phyloP scores from a whole-genome alignment of 257 asterid genomes.

The Solanum tacnaense region DNA sequence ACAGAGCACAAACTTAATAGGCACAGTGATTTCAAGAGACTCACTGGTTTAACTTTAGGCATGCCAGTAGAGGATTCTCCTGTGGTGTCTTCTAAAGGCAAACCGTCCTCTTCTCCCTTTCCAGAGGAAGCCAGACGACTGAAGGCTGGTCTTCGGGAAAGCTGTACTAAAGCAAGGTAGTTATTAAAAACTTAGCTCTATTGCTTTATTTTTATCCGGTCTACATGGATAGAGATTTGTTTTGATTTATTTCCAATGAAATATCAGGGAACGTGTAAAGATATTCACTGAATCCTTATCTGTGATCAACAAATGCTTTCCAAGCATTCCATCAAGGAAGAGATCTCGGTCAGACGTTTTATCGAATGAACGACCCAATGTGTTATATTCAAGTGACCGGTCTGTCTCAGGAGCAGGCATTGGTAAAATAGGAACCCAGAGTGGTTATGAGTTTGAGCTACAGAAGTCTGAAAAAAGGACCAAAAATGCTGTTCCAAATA shows the following conservation, averaged over 20 bases:
- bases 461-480: conserved; percentile 66
- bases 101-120: conserved; percentile 43
- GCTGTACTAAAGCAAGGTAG: conserved; percentile 82
- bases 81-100: conserved; percentile 47
- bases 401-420: conserved; percentile 41
- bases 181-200: not conserved
- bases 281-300: conserved; percentile 73
- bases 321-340: conserved; percentile 65
- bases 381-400: conserved; percentile 52
- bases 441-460: conserved; percentile 62
- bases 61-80: conserved; percentile 59
- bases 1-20: conserved; percentile 67
- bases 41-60: conserved; percentile 71
- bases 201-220: not conserved
- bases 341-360: conserved; percentile 72
- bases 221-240: not conserved
- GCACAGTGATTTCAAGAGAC: conserved; percentile 65
- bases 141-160: conserved; percentile 57
- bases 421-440: conserved; percentile 55
- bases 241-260: conserved; percentile 1
- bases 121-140: conserved; percentile 79
- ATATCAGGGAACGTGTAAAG: conserved; percentile 82
- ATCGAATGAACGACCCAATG: conserved; percentile 55
- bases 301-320: conserved; percentile 75
- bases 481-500: conserved; percentile 56